Conservation (phyloP, 2,329 filamentous ascomycete species). For the Fusarium fracticaudum region DNA sequence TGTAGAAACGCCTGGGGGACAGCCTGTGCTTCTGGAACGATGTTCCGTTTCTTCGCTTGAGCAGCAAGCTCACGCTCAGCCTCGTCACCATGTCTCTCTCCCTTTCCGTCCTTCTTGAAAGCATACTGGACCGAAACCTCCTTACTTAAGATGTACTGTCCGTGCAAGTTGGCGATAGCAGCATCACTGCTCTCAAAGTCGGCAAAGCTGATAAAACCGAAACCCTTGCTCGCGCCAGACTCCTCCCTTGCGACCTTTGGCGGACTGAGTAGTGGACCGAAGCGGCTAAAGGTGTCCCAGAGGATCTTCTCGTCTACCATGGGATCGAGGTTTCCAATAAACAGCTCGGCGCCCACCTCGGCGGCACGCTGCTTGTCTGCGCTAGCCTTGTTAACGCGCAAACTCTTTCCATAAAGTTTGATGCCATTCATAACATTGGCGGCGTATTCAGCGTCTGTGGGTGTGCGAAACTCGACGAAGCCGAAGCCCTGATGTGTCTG, state of each 20-base stretch:
- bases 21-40: conserved; percentile 81
- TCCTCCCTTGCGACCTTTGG: conserved; percentile 96
- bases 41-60: conserved; percentile 93
- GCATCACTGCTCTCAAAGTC: conserved; percentile 95
- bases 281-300: conserved; percentile 92
- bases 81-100: conserved; percentile 92
- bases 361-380: conserved; percentile 95
- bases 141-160: conserved; percentile 96
- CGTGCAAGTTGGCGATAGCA: conserved; percentile 91
- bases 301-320: conserved; percentile 96
- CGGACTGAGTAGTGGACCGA: conserved; percentile 83
- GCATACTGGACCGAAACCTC: conserved; percentile 97
- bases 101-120: conserved; percentile 99
- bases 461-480: conserved; percentile 97
- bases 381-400: conserved; percentile 91
- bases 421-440: conserved; percentile 97
- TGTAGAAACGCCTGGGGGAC: conserved; percentile 77
- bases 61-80: conserved; percentile 92
- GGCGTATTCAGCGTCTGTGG: conserved; percentile 96
- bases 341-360: conserved; percentile 95
- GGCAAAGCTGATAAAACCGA: conserved; percentile 93
- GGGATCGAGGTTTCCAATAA: conserved; percentile 92
- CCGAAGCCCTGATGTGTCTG: conserved; percentile 97
- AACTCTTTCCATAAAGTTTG: conserved; percentile 90
- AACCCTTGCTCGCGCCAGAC: conserved; percentile 88